phyloP scores from a whole-genome alignment of 2,329 filamentous ascomycete genomes.

The Thyridium curvatum region DNA sequence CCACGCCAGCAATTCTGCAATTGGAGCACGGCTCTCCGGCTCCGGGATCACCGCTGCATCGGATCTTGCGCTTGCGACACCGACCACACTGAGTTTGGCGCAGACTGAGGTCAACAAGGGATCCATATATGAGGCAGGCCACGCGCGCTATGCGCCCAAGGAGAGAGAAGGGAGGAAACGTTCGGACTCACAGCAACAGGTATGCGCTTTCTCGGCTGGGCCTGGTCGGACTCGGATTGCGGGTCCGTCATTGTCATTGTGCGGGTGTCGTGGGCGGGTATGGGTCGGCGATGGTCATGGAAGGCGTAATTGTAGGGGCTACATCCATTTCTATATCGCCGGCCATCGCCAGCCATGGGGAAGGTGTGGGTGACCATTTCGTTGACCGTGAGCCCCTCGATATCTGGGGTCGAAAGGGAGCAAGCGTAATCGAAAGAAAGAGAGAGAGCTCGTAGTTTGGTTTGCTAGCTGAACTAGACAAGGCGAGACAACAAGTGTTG shows the following conservation, averaged over 20 bases:
- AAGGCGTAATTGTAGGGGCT: conserved; percentile 28
- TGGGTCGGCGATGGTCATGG: conserved; percentile 28
- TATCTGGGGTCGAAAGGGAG: neutral
- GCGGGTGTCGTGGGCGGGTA: conserved; percentile 27
- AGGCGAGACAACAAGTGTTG: neutral
- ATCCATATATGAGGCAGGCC: no score
- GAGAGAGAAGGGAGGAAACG: neutral
- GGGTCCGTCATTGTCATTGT: conserved; percentile 31
- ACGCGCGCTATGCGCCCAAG: no score
- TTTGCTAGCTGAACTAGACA: neutral
- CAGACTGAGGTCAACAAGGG: no score
- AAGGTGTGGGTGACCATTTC: conserved; percentile 37
- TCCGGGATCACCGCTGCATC: conserved; percentile 80
- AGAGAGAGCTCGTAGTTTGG: conserved; percentile 2
- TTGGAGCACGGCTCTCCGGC: conserved; percentile 75
- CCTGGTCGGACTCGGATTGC: conserved; percentile 31
- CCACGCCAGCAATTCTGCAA: conserved; percentile 68
- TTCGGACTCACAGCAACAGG: conserved; percentile 48
- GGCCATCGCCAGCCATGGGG: conserved; percentile 27
- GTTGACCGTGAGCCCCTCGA: conserved; percentile 15
- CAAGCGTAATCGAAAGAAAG: neutral
- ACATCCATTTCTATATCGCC: conserved; percentile 34
- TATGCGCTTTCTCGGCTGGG: conserved; percentile 49
- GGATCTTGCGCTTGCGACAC: conserved; percentile 90
- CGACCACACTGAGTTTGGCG: conserved; percentile 62